Base-by-base conservation (phyloP, 352 stramenopile genomes). In the Globisporangium spinosum region DNA sequence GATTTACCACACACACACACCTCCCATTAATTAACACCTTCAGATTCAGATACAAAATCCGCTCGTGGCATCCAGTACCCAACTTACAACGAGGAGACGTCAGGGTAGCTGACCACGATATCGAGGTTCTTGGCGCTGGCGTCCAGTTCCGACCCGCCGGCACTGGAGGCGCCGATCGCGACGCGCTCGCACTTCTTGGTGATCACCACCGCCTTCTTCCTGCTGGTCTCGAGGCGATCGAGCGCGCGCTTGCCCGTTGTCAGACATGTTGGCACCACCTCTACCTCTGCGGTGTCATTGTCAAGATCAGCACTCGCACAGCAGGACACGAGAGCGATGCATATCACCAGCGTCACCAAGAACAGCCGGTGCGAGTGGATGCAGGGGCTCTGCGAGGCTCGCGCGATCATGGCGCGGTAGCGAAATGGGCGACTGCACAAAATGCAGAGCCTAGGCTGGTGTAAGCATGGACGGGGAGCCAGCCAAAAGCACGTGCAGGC, bases 181-280 rank as follows among this genome's bases (percentile, higher is more conserved):
- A 62, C 32, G 20, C 25, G 56, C 3, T 62, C 32, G n/a, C 56
- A 62, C 32, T 62, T 62, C n/a, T 49, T 62, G n/a, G 56, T 49
- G 32, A 62, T 49, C n/a, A 62, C 9, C n/a, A 49, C 29, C 4
- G 56, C 56, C 32, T 49, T 49, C 20, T 35, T 62, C n/a, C 1
- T 40, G n/a, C 22, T 62, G 32, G 56, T 49, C 12, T 13, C 9
- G 56, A 49, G 56, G 56, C 32, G 56, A 12, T 62, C 32, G 32
- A 62, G 56, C n/a, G 32, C n/a, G 32, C 56, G 56, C 32, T 49
- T 62, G 3, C 56, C 56, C 32, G 32, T 34, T 15, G 56, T 62
- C 12, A 34, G n/a, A 13, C 56, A 62, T 12, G 12, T 49, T 17
- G n/a, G 20, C 55, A 5, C 34, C 17, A 27, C 4, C 43, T n/a